These are phyloP conservation scores for Garcia nutans DNA, from an alignment of 345 rosid genomes.

Conservation along the genomic window DNA sequence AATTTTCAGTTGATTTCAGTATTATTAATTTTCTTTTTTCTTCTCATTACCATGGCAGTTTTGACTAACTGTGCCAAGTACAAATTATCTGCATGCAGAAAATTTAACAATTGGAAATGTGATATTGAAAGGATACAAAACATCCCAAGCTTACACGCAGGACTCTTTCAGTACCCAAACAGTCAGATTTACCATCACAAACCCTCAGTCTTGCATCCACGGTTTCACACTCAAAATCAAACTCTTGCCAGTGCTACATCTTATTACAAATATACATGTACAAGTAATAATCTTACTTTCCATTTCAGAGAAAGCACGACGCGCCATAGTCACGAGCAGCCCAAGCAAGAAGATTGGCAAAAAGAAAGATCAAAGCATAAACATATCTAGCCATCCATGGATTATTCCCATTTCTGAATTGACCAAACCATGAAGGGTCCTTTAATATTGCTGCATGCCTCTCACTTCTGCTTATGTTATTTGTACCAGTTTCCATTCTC, in stretches of 20 bases:
- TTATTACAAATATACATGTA: not conserved
- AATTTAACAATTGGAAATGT: not conserved
- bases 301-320: slow-evolving; percentile 54
- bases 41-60: no score
- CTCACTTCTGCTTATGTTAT: slow-evolving; percentile 21
- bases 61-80: no score
- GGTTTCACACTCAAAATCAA: not conserved
- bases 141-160: slow-evolving; percentile 96
- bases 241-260: not conserved
- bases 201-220: slow-evolving; percentile 58
- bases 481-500: slow-evolving; percentile 60
- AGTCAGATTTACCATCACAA: slow-evolving; percentile 70
- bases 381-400: slow-evolving; percentile 97
- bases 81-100: no score
- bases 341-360: slow-evolving; percentile 86
- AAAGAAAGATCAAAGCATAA: slow-evolving; percentile 72
- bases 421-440: slow-evolving; percentile 70
- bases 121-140: slow-evolving; percentile 68
- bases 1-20: no score
- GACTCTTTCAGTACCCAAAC: slow-evolving; percentile 91
- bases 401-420: slow-evolving; percentile 72
- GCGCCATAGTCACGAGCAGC: slow-evolving; percentile 82
- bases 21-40: no score
- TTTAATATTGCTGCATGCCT: slow-evolving; percentile 42
- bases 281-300: slow-evolving; percentile 49